A percentile compares a stretch with the other conserved stretches of the same genome.
Conservation (phyloP, 1,139 yeast genomes). For the Hanseniaspora sp. region DNA sequence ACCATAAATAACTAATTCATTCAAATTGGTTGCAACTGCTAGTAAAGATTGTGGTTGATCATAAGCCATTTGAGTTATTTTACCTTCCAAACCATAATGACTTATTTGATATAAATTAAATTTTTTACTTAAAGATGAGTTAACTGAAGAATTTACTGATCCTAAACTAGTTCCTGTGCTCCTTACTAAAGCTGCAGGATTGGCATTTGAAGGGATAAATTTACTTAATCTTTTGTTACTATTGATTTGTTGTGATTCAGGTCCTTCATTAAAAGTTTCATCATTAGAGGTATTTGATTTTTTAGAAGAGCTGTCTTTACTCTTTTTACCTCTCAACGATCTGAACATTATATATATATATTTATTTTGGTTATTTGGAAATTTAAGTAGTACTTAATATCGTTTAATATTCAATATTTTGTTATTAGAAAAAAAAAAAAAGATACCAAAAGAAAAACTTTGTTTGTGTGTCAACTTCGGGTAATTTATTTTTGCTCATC, state of each 20-base stretch:
- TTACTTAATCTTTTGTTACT: background rate
- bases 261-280: background rate
- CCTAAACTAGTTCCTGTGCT: conserved; percentile 4
- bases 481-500: background rate
- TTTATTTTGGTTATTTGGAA: background rate
- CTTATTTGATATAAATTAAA: conserved; percentile 26
- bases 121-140: conserved; percentile 4
- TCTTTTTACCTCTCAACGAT: conserved; percentile 4
- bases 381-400: background rate
- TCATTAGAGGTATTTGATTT: background rate
- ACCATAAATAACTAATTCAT: conserved; percentile 71
- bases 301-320: background rate
- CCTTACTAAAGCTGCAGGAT: background rate
- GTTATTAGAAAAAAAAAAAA: no score
- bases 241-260: background rate
- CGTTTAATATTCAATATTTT: background rate
- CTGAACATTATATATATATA: conserved; percentile 2
- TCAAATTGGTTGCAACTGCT: conserved; percentile 64
- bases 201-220: background rate
- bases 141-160: background rate
- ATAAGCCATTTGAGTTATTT: conserved; percentile 54
- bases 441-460: no score
- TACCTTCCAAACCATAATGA: conserved; percentile 49
- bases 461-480: no score
- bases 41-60: conserved; percentile 83